phyloP scores from a whole-genome alignment of 2,329 filamentous ascomycete genomes.

The Alternaria postmessia region DNA sequence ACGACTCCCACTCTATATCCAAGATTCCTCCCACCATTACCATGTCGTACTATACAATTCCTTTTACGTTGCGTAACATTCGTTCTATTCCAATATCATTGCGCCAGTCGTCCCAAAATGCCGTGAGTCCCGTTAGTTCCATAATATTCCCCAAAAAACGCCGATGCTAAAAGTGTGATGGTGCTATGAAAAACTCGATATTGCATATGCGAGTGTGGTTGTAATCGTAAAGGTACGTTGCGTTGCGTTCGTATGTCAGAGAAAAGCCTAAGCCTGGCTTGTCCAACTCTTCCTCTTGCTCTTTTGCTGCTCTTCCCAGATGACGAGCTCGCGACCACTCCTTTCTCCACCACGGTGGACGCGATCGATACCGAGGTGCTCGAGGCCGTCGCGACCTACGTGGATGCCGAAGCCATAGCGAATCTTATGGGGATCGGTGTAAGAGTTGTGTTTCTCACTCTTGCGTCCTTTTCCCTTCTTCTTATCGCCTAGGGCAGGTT shows the following conservation, averaged over 20 bases:
- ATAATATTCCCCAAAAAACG: background rate
- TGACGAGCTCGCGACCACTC: conserved; percentile 46
- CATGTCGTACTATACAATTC: conserved; percentile 1
- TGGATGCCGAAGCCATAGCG: conserved; percentile 66
- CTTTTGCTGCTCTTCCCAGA: conserved; percentile 47
- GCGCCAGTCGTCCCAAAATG: conserved; percentile 1
- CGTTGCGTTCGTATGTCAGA: background rate
- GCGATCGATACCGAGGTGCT: conserved; percentile 68
- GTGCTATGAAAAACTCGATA: background rate
- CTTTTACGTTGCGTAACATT: background rate
- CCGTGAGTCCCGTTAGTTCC: background rate
- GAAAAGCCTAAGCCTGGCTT: conserved; percentile 12
- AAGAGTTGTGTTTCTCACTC: conserved; percentile 40
- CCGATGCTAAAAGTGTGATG: conserved; percentile 3
- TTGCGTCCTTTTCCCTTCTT: conserved; percentile 19
- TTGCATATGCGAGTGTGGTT: background rate
- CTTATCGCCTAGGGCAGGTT: conserved; percentile 29
- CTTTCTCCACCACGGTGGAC: conserved; percentile 52
- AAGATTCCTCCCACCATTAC: background rate
- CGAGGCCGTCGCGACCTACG: conserved; percentile 65
- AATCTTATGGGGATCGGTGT: conserved; percentile 42
- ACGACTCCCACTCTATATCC: background rate
- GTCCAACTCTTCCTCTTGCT: conserved; percentile 39
- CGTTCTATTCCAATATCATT: background rate
- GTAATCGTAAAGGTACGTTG: background rate